Evolutionary conservation across 768 basidiomycete genomes (phyloP), one percentile per base, ranked within the genome.

Genomic region (Hygrocybe coccinea): DNA sequence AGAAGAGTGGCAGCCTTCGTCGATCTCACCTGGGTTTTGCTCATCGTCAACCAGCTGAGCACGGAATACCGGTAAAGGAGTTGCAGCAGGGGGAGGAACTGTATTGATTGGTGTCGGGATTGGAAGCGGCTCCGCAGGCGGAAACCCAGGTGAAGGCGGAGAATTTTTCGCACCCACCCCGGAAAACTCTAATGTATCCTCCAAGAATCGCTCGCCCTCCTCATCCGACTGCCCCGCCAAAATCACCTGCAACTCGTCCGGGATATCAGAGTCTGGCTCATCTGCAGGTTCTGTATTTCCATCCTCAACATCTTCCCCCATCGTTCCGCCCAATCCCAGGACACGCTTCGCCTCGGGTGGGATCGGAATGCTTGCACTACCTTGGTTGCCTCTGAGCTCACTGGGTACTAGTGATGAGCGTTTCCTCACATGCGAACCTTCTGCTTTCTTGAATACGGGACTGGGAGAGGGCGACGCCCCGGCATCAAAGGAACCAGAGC

Each of bases 241-340:
- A 46, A 91, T 82, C 21, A 75, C 74, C 59, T 84, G 82, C 54
- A 91, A 66, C 67, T 91, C 90, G 39, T 87, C 80, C 1, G 90
- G 88, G n/a, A 91, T 87, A 61, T 92, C 88, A 1, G 84, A 87
- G 65, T 89, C 84, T 0, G 80, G 85, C 62, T 89, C 85, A 8
- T 79, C 80, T 2, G 71, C 74, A 36, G 71, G 71, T 52, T 74
- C 76, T 1, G 67, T 68, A 49, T 77, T 78, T 24, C 17, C 44
- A 22, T 46, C 44, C 5, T 63, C 71, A 21, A 78, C 78, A 0
- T 80, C 82, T 1, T 80, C 80, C 9, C 87, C 87, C 72, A 89
- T 78, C 0, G 86, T 89, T 0, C 86, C 87, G 12, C 73, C 70
- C 69, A 87, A 77, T 0, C 86, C 84, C 15, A 88, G 70, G n/a